Conservation (phyloP, 345 rosid species). For the Boechera retrofracta region DNA sequence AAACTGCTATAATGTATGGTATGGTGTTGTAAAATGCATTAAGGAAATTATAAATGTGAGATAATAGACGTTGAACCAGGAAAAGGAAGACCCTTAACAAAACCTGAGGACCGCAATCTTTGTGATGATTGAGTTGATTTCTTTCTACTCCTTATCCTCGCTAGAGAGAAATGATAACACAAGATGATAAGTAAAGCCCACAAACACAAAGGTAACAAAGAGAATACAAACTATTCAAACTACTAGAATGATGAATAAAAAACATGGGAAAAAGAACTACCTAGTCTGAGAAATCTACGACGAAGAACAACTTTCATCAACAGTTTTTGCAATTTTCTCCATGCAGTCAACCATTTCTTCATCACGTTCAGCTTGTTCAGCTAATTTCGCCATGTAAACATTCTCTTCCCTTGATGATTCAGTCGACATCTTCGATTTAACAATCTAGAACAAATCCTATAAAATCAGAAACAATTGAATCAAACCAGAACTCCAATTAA, state of each 20-base stretch:
- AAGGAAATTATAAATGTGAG: slow-evolving; percentile 12
- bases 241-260: background rate
- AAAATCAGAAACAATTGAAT: slow-evolving; percentile 6
- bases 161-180: slow-evolving; percentile 46
- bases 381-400: slow-evolving; percentile 96
- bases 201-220: background rate
- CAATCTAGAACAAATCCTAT: slow-evolving; percentile 39
- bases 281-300: too few species aligned
- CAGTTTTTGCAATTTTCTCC: slow-evolving; percentile 94
- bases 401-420: slow-evolving; percentile 79
- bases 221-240: background rate
- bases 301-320: too few species aligned
- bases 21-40: slow-evolving; percentile 13
- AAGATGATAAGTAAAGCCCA: slow-evolving; percentile 28
- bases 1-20: slow-evolving; percentile 13
- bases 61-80: background rate
- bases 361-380: slow-evolving; percentile 97
- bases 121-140: slow-evolving; percentile 46
- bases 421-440: slow-evolving; percentile 61
- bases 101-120: slow-evolving; percentile 55
- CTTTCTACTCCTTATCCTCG: slow-evolving; percentile 57
- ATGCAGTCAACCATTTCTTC: slow-evolving; percentile 98
- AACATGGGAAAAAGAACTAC: too few species aligned
- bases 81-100: background rate
- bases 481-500: background rate